Percentiles rank a stretch among this genome's conserved stretches.
These are phyloP conservation scores for Globisporangium mamillatum DNA, from an alignment of 352 stramenopile genomes.

Conservation along the genomic window DNA sequence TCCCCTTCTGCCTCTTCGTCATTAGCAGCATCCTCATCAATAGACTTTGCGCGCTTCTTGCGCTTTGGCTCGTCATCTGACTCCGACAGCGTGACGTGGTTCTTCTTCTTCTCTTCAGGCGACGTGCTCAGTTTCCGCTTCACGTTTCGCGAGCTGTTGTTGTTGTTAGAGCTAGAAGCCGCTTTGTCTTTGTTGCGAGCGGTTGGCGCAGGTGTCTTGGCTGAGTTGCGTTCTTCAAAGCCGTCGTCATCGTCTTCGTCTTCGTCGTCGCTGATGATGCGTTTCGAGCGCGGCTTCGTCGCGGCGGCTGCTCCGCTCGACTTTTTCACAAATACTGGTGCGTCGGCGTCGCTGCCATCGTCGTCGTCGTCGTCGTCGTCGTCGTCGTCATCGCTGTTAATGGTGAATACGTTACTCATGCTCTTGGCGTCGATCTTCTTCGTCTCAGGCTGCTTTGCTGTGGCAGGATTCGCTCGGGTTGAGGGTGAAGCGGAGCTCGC, in stretches of 20 bases:
- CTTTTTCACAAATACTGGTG: conserved; percentile 71
- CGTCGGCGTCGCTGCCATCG: conserved; percentile 36
- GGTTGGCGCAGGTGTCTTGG: conserved; percentile 14
- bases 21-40: conserved; percentile 7
- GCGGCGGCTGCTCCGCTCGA: conserved; percentile 1
- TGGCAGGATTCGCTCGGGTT: conserved; percentile 17
- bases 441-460: conserved; percentile 24
- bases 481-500: conserved; percentile 19
- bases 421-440: conserved; percentile 37
- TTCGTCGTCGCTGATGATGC: conserved; percentile 69
- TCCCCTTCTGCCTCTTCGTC: conserved; percentile 15
- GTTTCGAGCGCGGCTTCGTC: conserved; percentile 36
- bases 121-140: conserved; percentile 53
- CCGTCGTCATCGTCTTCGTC: conserved; percentile 50
- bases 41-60: conserved; percentile 18
- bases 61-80: conserved; percentile 12
- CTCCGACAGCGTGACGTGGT: neutral
- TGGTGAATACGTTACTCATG: conserved; percentile 70
- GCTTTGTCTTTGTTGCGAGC: conserved; percentile 1
- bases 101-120: conserved; percentile 21
- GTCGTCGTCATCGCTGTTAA: conserved; percentile 69
- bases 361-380: conserved; percentile 42
- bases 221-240: neutral
- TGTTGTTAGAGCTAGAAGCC: neutral
- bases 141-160: conserved; percentile 22